Evolutionary conservation across 2,329 filamentous ascomycete species (phyloP), one percentile per base, ranked within the genome.

Genomic region (Talaromyces sp.): DNA sequence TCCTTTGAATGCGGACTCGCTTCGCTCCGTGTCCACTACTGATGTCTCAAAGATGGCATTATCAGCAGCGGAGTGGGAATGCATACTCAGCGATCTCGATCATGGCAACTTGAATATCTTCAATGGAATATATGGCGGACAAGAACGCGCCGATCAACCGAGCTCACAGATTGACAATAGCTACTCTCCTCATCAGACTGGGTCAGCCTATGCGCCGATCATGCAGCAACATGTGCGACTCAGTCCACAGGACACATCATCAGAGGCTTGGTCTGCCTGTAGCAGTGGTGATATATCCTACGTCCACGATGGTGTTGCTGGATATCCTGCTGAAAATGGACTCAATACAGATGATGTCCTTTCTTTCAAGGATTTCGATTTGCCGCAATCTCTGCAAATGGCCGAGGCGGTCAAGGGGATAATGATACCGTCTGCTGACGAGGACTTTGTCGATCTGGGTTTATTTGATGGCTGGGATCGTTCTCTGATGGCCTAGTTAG

Each of bases 81-180:
- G 89, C 1, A 83, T 96, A 0, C 83, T 96, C 1, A 89, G 90
- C 3, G 89, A 89, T 25, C 88, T 96, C 75, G 92, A 96, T 71
- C 88, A 88, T 40, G 91, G 91, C 0, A 85, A 89, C 69, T 87
- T 89, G 63, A 96, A 94, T 73, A 89, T 96, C n/a, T 95, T 82
- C 66, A 83, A 80, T 22, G 79, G 78, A 3, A 78, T 84, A n/a
- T 82, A 83, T 59, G 79, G 77, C 13, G 79, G 74, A 45, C 80
- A 74, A 68, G 78, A 79, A 67, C 77, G 74, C 51, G 73, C 76
- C 43, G 73, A 77, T 66, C 74, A 76, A 59, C 61, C 69, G 3
- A 75, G 75, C 13, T 75, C 75, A 13, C 77, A 77, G 73, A 74
- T 27, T 74, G 75, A 58, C 19, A 56, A 5, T 36, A 5, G 25